Percentiles rank a stretch among this genome's conserved stretches.
These are phyloP conservation scores for Eucalyptus microcorys DNA, from an alignment of 345 rosid genomes.

Conservation along the genomic window DNA sequence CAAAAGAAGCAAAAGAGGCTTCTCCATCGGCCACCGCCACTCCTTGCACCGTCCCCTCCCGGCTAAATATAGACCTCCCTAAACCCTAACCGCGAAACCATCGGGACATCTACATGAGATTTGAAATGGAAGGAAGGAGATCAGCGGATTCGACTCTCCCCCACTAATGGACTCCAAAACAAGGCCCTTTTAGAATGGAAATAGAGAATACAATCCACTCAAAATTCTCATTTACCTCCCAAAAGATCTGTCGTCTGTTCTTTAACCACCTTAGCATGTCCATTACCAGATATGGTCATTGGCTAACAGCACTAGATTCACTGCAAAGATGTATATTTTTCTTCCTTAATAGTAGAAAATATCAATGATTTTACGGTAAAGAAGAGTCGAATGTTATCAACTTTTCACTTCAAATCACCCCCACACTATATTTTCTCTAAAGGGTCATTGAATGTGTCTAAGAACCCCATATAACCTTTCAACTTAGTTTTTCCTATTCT, in stretches of 20 bases:
- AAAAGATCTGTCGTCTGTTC: neutral
- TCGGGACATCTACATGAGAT: neutral
- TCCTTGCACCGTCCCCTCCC: neutral
- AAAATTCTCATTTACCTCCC: neutral
- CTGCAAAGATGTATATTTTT: neutral
- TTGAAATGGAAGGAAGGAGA: neutral
- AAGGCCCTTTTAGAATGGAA: neutral
- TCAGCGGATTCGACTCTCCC: neutral
- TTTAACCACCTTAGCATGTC: neutral
- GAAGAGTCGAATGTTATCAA: accelerated
- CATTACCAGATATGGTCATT: neutral
- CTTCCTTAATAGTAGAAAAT: too few species aligned
- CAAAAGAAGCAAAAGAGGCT: neutral
- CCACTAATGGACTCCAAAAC: neutral
- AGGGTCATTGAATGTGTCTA: neutral
- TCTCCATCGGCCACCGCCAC: neutral
- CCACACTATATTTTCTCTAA: accelerated
- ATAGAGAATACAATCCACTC: neutral
- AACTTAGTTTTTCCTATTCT: neutral
- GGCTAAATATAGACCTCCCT: neutral
- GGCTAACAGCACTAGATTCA: neutral
- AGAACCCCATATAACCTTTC: neutral
- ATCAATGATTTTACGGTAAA: accelerated
- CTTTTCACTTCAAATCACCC: too few species aligned
- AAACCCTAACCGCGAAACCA: neutral